phyloP scores from a whole-genome alignment of 352 stramenopile genomes.

The Pythium phragmiticola region DNA sequence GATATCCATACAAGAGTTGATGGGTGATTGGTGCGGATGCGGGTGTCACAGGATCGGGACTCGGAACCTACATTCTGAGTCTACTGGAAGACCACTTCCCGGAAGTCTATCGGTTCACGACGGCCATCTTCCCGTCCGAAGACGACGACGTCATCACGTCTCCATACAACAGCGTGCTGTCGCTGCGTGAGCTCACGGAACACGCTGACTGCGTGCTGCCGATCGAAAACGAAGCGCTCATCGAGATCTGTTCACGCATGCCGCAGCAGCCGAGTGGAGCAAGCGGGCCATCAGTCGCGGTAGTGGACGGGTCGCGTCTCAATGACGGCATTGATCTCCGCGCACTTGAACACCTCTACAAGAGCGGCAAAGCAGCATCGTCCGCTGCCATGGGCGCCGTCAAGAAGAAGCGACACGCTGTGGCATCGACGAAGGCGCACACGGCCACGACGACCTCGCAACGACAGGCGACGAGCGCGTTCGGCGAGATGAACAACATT shows the following conservation, averaged over 20 bases:
- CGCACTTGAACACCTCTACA: slow-evolving; percentile 52
- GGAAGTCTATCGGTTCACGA: slow-evolving; percentile 83
- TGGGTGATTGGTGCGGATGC: background rate
- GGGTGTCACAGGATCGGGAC: slow-evolving; percentile 58
- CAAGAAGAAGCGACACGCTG: slow-evolving; percentile 25
- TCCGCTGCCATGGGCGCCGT: slow-evolving; percentile 21
- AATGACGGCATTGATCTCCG: slow-evolving; percentile 48
- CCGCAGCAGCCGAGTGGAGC: background rate
- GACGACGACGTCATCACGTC: slow-evolving; percentile 93
- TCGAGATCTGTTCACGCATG: slow-evolving; percentile 45
- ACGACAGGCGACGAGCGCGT: slow-evolving; percentile 66
- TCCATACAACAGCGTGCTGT: slow-evolving; percentile 91
- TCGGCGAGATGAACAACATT: slow-evolving; percentile 98
- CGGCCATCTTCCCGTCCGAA: slow-evolving; percentile 77
- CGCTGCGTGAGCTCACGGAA: slow-evolving; percentile 77
- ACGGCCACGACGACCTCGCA: slow-evolving; percentile 2
- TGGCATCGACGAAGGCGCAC: background rate
- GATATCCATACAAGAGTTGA: background rate
- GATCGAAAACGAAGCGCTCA: slow-evolving; percentile 90
- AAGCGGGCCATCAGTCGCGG: background rate
- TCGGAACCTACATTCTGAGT: slow-evolving; percentile 88
- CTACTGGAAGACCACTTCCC: slow-evolving; percentile 85
- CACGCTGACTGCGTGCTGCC: slow-evolving; percentile 90
- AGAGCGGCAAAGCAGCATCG: slow-evolving; percentile 26
- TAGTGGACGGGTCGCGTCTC: slow-evolving; percentile 41